Conservation (phyloP, 2,329 filamentous ascomycete species). For the Alternaria panax region DNA sequence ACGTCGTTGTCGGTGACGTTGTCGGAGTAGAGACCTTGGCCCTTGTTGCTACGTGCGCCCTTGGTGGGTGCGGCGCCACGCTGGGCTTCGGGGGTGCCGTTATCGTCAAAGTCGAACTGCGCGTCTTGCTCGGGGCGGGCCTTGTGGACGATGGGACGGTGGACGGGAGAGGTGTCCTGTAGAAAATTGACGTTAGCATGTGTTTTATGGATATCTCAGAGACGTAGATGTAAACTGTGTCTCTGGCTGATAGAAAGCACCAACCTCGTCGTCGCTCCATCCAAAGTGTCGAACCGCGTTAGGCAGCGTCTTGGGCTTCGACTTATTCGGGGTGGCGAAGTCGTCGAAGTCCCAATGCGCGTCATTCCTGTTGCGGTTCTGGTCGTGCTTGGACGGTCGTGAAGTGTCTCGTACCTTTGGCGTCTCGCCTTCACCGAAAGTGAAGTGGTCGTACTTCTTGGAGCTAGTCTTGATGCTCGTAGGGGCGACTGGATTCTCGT, state of each 20-base stretch:
- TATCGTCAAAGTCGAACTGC: slow-evolving; percentile 86
- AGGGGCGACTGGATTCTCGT: slow-evolving; percentile 32
- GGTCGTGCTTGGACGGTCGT: slow-evolving; percentile 56
- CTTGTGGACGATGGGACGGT: slow-evolving; percentile 66
- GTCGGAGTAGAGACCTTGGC: slow-evolving; percentile 78
- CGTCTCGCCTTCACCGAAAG: slow-evolving; percentile 71
- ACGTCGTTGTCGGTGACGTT: slow-evolving; percentile 67
- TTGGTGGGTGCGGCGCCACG: slow-evolving; percentile 49
- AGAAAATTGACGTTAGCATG: slow-evolving; percentile 27
- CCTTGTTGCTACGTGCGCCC: slow-evolving; percentile 68
- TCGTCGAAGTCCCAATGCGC: slow-evolving; percentile 86
- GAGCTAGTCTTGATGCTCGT: slow-evolving; percentile 70
- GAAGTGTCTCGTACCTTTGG: slow-evolving; percentile 56
- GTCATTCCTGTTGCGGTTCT: slow-evolving; percentile 14
- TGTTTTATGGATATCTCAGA: not conserved
- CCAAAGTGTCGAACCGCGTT: slow-evolving; percentile 77
- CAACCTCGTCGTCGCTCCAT: slow-evolving; percentile 74
- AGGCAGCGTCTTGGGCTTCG: slow-evolving; percentile 66
- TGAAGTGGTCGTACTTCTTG: slow-evolving; percentile 85
- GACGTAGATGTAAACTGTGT: slow-evolving; percentile 19
- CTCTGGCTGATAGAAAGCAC: slow-evolving; percentile 32
- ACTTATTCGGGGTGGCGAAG: slow-evolving; percentile 83
- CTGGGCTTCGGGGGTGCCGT: slow-evolving; percentile 66
- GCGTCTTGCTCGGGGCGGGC: slow-evolving; percentile 79
- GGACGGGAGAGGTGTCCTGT: slow-evolving; percentile 66